These are phyloP conservation scores for Corinectria fuckeliana DNA, from an alignment of 2,329 filamentous ascomycete genomes.

Conservation along the genomic window DNA sequence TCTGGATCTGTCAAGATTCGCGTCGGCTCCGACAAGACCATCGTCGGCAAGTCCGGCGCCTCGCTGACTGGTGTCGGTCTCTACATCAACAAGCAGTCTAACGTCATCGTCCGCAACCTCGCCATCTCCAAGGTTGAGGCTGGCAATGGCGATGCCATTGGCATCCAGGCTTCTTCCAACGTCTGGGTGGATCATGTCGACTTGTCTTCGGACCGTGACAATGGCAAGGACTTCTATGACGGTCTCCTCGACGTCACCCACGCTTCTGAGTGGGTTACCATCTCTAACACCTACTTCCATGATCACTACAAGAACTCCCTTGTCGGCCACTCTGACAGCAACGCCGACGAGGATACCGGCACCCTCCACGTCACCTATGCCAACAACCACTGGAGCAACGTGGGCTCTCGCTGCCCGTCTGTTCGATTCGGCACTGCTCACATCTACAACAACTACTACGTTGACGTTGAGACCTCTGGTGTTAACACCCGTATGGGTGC, in stretches of 20 bases:
- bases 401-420: conserved; percentile 68
- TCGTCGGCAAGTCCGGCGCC: conserved; percentile 49
- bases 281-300: conserved; percentile 44
- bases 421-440: conserved; percentile 72
- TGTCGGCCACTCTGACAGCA: conserved; percentile 66
- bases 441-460: conserved; percentile 61
- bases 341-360: conserved; percentile 63
- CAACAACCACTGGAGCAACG: conserved; percentile 70
- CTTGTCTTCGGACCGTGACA: conserved; percentile 62
- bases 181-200: conserved; percentile 74
- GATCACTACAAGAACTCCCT: conserved; percentile 64
- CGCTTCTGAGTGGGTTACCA: conserved; percentile 65
- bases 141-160: conserved; percentile 65
- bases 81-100: conserved; percentile 58
- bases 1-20: conserved; percentile 46
- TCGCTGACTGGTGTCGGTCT: conserved; percentile 56
- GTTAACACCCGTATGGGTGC: conserved; percentile 64
- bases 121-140: conserved; percentile 63
- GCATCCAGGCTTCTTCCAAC: conserved; percentile 62
- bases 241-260: conserved; percentile 70
- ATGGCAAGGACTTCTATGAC: conserved; percentile 74
- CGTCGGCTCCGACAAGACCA: conserved; percentile 54
- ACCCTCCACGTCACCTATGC: conserved; percentile 69
- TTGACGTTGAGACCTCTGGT: conserved; percentile 49
- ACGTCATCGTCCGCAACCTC: conserved; percentile 70